phyloP scores from a whole-genome alignment of 2,329 filamentous ascomycete genomes.

The Ceratocystiopsis sp. region DNA sequence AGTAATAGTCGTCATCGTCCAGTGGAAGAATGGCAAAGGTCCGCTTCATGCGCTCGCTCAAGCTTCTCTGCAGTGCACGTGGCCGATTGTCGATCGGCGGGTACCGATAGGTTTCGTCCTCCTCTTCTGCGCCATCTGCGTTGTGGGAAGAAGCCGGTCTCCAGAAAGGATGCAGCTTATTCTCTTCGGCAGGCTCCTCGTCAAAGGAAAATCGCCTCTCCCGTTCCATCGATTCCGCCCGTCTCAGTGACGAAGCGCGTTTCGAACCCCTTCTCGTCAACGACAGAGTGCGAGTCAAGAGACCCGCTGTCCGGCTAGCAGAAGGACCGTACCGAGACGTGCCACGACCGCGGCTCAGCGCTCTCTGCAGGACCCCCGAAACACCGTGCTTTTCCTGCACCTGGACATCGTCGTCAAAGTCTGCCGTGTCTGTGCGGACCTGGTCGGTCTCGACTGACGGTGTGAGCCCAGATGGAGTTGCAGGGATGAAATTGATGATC shows the following conservation, averaged over 20 bases:
- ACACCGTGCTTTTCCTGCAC: slow-evolving; percentile 17
- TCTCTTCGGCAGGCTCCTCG: slow-evolving; percentile 31
- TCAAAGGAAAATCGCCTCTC: slow-evolving; percentile 18
- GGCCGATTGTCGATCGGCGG: slow-evolving; percentile 33
- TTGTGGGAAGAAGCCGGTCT: slow-evolving; percentile 31
- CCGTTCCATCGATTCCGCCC: slow-evolving; percentile 8
- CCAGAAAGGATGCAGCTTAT: slow-evolving; percentile 44
- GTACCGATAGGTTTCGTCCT: slow-evolving; percentile 26
- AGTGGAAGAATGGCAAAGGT: slow-evolving; percentile 44
- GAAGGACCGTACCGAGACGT: slow-evolving; percentile 20
- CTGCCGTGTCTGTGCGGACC: no score
- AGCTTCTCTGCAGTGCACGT: slow-evolving; percentile 24
- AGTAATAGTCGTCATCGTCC: slow-evolving; percentile 22
- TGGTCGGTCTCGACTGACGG: slow-evolving; percentile 28
- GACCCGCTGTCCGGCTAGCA: slow-evolving; percentile 21
- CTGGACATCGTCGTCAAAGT: no score
- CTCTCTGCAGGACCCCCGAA: slow-evolving; percentile 33
- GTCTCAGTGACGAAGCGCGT: neutral
- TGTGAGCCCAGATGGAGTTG: slow-evolving; percentile 42
- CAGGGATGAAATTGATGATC: slow-evolving; percentile 42
- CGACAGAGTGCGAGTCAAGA: slow-evolving; percentile 35
- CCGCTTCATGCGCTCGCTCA: slow-evolving; percentile 36
- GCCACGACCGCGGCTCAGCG: slow-evolving; percentile 22
- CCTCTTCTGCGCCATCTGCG: slow-evolving; percentile 14
- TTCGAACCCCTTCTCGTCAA: slow-evolving; percentile 19